These are phyloP conservation scores for Williopsis jadinii DNA, from an alignment of 1,139 yeast species.

Conservation along the genomic window DNA sequence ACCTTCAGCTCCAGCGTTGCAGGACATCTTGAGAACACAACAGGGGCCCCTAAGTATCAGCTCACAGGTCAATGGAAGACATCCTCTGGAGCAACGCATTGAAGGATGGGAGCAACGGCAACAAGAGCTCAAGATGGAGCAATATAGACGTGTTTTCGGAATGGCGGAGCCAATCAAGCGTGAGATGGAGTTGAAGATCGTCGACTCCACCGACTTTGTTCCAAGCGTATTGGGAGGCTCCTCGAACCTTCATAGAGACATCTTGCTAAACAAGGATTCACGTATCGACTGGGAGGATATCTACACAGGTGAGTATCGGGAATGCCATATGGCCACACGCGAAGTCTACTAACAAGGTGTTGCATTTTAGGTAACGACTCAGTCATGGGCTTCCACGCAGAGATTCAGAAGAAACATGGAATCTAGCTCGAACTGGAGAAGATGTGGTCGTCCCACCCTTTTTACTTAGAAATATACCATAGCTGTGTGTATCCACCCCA, in stretches of 20 bases:
- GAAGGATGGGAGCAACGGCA: conserved; percentile 78
- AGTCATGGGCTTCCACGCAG: conserved; percentile 8
- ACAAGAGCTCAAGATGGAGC: conserved; percentile 62
- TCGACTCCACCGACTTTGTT: conserved; percentile 64
- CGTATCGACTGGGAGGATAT: conserved; percentile 91
- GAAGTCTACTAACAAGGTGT: not conserved
- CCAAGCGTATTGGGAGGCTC: conserved; percentile 58
- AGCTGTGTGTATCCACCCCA: not conserved
- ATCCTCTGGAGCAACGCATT: conserved; percentile 77
- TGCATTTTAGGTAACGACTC: too few species aligned
- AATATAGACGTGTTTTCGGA: conserved; percentile 79
- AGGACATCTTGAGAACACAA: conserved; percentile 48
- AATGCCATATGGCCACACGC: too few species aligned
- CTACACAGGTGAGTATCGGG: conserved; percentile 37
- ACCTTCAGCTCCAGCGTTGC: conserved; percentile 54
- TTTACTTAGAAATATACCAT: not conserved
- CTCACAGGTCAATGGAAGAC: conserved; percentile 71
- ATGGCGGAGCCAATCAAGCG: conserved; percentile 91
- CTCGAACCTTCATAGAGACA: conserved; percentile 60
- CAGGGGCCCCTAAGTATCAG: conserved; percentile 58
- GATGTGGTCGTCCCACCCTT: too few species aligned
- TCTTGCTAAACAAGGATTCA: conserved; percentile 69
- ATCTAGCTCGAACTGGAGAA: not conserved
- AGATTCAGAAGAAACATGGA: conserved; percentile 10
- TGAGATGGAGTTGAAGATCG: conserved; percentile 75